Conservation (phyloP, 2,329 filamentous ascomycete genomes). For the Zymoseptoria passerinii region DNA sequence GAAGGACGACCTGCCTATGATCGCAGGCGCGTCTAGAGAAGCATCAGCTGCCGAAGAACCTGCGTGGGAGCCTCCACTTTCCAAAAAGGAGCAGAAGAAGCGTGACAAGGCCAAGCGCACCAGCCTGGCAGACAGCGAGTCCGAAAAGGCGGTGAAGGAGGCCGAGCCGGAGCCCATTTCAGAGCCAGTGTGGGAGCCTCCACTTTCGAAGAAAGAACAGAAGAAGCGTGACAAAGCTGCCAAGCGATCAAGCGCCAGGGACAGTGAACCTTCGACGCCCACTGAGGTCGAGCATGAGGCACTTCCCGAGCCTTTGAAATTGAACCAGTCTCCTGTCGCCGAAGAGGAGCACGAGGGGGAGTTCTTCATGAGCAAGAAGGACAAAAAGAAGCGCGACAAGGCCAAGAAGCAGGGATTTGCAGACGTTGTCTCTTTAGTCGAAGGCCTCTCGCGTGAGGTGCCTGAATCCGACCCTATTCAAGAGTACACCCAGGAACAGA, state of each 20-base stretch:
- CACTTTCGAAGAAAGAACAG: conserved; percentile 23
- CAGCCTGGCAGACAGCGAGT: conserved; percentile 8
- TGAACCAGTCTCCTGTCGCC: conserved; percentile 1
- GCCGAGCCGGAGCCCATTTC: not conserved
- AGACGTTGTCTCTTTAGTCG: conserved; percentile 4
- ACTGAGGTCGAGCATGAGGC: conserved; percentile 1
- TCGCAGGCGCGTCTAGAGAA: conserved; percentile 2
- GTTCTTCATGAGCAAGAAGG: conserved; percentile 27
- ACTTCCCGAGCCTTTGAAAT: not conserved
- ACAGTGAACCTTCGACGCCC: conserved; percentile 7
- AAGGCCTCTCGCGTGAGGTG: conserved; percentile 4
- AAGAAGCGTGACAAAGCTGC: conserved; percentile 18
- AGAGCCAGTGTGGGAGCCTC: conserved; percentile 24
- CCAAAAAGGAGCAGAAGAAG: conserved; percentile 36
- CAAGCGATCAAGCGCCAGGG: not conserved
- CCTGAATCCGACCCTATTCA: conserved; percentile 1
- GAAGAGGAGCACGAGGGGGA: conserved; percentile 23
- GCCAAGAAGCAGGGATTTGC: conserved; percentile 23
- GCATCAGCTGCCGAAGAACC: conserved; percentile 10
- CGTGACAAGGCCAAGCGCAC: conserved; percentile 34
- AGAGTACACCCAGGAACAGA: not conserved
- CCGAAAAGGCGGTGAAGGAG: conserved; percentile 4
- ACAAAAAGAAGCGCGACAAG: conserved; percentile 38
- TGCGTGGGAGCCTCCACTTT: conserved; percentile 28
- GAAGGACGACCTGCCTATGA: not conserved